phyloP scores from a whole-genome alignment of 2,329 filamentous ascomycete genomes.

The Beauveria rudraprayagi region DNA sequence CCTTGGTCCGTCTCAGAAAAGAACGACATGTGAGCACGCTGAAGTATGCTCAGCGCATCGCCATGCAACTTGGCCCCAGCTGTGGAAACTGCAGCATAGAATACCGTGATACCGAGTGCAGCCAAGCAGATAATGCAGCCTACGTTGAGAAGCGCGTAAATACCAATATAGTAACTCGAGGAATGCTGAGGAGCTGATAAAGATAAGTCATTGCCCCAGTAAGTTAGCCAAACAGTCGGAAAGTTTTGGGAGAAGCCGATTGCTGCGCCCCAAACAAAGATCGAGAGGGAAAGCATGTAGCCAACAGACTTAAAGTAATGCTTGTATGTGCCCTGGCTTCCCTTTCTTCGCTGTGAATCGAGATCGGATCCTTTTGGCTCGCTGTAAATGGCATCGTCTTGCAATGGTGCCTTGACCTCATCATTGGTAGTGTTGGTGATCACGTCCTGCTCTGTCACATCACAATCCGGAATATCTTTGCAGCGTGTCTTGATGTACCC shows the following conservation, averaged over 20 bases:
- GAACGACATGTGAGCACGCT: slow-evolving; percentile 23
- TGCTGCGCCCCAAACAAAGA: slow-evolving; percentile 16
- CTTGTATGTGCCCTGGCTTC: slow-evolving; percentile 17
- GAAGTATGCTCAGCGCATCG: too few species aligned
- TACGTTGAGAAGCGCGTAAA: slow-evolving; percentile 21
- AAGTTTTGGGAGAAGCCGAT: slow-evolving; percentile 22
- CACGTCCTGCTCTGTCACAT: too few species aligned
- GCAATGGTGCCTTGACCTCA: too few species aligned
- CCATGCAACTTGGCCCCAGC: too few species aligned
- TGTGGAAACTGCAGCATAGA: too few species aligned
- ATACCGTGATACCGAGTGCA: background rate
- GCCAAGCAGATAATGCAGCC: slow-evolving; percentile 16
- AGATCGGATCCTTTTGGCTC: too few species aligned
- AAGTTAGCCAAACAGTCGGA: slow-evolving; percentile 32
- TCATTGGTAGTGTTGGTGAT: too few species aligned
- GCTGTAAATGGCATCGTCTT: too few species aligned
- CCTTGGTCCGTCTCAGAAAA: slow-evolving; percentile 35
- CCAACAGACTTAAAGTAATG: slow-evolving; percentile 27
- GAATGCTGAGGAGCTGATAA: slow-evolving; percentile 8
- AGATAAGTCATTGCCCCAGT: slow-evolving; percentile 28
- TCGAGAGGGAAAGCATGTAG: slow-evolving; percentile 11
- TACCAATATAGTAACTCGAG: slow-evolving; percentile 23
- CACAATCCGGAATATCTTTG: too few species aligned
- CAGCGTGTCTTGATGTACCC: too few species aligned
- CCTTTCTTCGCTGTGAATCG: too few species aligned